Evolutionary conservation across 768 basidiomycete species (phyloP).

Genomic region (Phanerochaete sordida): DNA sequence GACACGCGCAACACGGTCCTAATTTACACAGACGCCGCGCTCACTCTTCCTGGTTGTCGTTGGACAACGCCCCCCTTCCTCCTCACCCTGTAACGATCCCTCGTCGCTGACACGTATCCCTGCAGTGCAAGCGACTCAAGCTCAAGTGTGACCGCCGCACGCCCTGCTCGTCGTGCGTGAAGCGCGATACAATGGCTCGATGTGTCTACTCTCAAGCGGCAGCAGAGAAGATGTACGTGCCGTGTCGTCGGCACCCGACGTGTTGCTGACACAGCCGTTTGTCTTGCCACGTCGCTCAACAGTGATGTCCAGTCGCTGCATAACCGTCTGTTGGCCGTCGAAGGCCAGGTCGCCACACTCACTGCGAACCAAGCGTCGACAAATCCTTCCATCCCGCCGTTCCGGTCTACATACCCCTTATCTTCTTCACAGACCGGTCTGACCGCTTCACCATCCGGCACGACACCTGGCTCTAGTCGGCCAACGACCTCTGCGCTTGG

Average conservation of each 20-base stretch:
- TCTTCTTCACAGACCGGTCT: not conserved
- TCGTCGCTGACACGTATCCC: not conserved
- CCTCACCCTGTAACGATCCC: not conserved
- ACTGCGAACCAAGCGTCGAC: slow-evolving; percentile 23
- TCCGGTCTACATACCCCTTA: slow-evolving; percentile 14
- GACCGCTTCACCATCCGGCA: slow-evolving; percentile 10
- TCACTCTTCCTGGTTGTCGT: too few species aligned
- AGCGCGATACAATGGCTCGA: slow-evolving; percentile 69
- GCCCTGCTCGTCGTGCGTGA: slow-evolving; percentile 76
- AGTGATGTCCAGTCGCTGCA: slow-evolving; percentile 82
- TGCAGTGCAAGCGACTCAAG: slow-evolving; percentile 83
- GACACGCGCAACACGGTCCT: too few species aligned
- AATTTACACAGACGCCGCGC: too few species aligned
- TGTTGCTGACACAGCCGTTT: not conserved
- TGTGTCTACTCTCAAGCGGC: slow-evolving; percentile 81
- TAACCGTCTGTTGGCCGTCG: slow-evolving; percentile 72
- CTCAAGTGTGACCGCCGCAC: slow-evolving; percentile 79
- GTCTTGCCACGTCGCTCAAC: slow-evolving; percentile 4
- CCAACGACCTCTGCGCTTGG: slow-evolving; percentile 12
- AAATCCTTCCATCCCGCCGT: slow-evolving; percentile 17
- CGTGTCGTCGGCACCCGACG: not conserved
- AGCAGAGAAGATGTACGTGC: slow-evolving; percentile 69
- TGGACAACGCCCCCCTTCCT: not conserved
- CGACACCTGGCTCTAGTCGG: not conserved
- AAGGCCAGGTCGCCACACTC: slow-evolving; percentile 53